Evolutionary conservation across 768 basidiomycete genomes (phyloP), one percentile per base, ranked within the genome.

Genomic region (Neoboletus magnificus): DNA sequence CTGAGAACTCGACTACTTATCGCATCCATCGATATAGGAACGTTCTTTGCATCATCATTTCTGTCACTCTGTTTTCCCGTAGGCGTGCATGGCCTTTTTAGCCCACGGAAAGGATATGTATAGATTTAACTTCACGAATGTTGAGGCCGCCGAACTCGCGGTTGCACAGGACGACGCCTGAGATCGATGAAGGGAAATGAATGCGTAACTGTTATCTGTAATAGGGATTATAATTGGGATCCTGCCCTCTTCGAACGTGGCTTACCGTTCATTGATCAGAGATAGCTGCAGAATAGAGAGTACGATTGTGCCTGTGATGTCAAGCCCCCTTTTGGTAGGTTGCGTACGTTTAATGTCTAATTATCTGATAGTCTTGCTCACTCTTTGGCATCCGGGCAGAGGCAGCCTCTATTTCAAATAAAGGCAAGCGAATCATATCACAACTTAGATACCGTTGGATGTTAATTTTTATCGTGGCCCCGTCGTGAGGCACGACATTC

Each of bases 231-330:
- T 25, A 32, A 42, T 36, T 23, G 22, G 33, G 35, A 18, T n/a
- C n/a, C n/a, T 18, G 27, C 43, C 32, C 23, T 20, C 8, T 39
- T 56, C 50, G n/a, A n/a, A n/a, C n/a, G 5, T 51, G 43, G 23
- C 23, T 18, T 32, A 30, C n/a, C 40, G 23, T 44, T 29, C 32
- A n/a, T 35, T 35, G 4, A 35, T 36, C 29, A 12, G 36, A 45
- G 29, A 45, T 20, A 1, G 27, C 25, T 36, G 16, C 47, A 48
- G 27, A 55, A n/a, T 8, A 18, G 4, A n/a, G 13, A 39, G 11
- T 40, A 16, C 27, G 20, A 35, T 30, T 53, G 52, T 54, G 37
- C 50, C 55, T 52, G 51, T 48, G 48, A 59, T 53, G 53, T 58
- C 45, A 50, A 32, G 40, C 22, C 33, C 36, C 10, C 11, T 40